Percentiles rank a stretch among this genome's conserved stretches.
Evolutionary conservation across 1,284 basidiomycete species (phyloP).

Genomic region (Sutorius eximius): DNA sequence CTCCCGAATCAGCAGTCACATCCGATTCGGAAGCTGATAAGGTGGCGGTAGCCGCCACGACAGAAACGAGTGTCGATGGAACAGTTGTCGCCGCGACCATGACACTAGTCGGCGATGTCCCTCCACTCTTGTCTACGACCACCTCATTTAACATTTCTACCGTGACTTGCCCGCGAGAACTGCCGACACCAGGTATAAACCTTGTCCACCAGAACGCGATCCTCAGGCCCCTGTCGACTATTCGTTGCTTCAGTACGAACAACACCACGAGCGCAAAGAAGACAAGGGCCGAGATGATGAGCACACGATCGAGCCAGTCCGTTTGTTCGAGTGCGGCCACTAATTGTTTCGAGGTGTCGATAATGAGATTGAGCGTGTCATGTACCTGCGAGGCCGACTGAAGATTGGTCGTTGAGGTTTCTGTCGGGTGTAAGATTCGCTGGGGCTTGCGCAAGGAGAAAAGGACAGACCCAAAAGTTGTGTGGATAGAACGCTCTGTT

Average conservation of each 20-base stretch:
- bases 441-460: not conserved
- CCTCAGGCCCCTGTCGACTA: conserved; percentile 71
- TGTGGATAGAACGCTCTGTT: conserved; percentile 79
- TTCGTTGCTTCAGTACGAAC: conserved; percentile 83
- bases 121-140: not conserved
- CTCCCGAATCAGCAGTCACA: not conserved
- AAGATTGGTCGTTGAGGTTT: conserved; percentile 77
- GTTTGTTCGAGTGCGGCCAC: conserved; percentile 84
- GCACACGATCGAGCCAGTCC: conserved; percentile 87
- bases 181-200: conserved; percentile 49
- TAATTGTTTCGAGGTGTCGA: conserved; percentile 78
- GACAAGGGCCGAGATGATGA: conserved; percentile 73
- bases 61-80: conserved; percentile 16
- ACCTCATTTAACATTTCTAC: conserved; percentile 12
- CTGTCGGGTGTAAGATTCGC: conserved; percentile 41
- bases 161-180: conserved; percentile 3
- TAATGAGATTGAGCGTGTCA: conserved; percentile 71
- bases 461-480: conserved; percentile 76
- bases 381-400: conserved; percentile 76
- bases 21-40: not conserved
- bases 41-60: conserved; percentile 8
- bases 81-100: conserved; percentile 3
- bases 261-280: conserved; percentile 85
- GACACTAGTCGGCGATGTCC: conserved; percentile 10
- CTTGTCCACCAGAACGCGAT: conserved; percentile 80